These are phyloP conservation scores for Trifolium subterraneum DNA, from an alignment of 306 rosid species.

Conservation along the genomic window DNA sequence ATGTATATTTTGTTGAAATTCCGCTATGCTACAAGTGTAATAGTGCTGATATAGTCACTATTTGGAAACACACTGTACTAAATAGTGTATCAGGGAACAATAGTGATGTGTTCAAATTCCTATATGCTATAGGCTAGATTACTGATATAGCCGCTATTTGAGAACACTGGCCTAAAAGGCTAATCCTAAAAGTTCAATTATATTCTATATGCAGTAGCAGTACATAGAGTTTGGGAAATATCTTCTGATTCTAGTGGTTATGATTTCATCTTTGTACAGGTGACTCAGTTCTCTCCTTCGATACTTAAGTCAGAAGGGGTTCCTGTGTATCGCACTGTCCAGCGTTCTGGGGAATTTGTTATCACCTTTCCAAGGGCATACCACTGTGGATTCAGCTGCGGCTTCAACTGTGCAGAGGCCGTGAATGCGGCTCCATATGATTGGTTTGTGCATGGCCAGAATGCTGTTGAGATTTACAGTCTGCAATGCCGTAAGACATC, in stretches of 20 bases:
- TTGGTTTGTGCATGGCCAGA: conserved; percentile 93
- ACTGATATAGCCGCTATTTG: no score
- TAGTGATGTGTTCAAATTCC: no score
- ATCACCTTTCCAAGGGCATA: conserved; percentile 97
- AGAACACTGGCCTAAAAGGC: no score
- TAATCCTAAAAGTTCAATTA: no score
- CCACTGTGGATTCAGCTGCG: conserved; percentile 91
- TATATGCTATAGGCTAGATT: no score
- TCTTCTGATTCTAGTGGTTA: conserved; percentile 24
- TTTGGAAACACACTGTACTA: no score
- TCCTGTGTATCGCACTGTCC: conserved; percentile 75
- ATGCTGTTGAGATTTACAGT: conserved; percentile 85
- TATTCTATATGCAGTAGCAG: no score
- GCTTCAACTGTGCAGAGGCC: conserved; percentile 98
- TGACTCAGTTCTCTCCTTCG: conserved; percentile 92
- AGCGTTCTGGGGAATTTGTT: conserved; percentile 80
- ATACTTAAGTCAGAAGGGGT: conserved; percentile 84
- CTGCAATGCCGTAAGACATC: conserved; percentile 84
- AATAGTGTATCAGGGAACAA: no score
- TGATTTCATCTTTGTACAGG: conserved; percentile 63
- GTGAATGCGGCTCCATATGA: conserved; percentile 96
- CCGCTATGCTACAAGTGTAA: no score
- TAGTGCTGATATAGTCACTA: no score
- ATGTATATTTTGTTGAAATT: conserved; percentile 16
- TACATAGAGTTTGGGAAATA: no score